Conservation (phyloP, 441 rosid genomes). For the Pelargonium exstipulatum region DNA sequence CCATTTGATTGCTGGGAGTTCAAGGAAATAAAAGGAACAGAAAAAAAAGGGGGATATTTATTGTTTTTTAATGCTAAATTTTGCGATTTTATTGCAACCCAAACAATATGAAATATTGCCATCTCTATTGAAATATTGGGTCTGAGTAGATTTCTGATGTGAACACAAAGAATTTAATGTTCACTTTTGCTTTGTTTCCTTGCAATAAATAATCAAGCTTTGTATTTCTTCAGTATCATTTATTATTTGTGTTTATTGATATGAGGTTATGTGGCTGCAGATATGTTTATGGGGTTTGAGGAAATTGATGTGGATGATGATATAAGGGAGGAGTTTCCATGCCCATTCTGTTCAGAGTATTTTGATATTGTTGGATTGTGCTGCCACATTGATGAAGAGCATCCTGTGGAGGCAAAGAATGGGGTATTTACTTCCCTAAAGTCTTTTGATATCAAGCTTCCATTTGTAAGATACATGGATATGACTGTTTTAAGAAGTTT, state of each 20-base stretch:
- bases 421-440: constrained; percentile 45
- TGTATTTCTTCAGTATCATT: neutral
- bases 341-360: constrained; percentile 88
- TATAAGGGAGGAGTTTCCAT: constrained; percentile 81
- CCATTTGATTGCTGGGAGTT: neutral
- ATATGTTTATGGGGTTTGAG: constrained; percentile 73
- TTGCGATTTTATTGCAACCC: too few species aligned
- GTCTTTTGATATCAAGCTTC: neutral
- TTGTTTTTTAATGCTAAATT: too few species aligned
- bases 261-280: constrained; percentile 44
- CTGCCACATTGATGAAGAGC: constrained; percentile 92
- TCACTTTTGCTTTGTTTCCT: neutral
- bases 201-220: neutral
- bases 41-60: too few species aligned
- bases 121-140: too few species aligned
- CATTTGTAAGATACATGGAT: neutral
- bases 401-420: constrained; percentile 72
- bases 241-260: constrained; percentile 18
- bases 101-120: too few species aligned
- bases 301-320: constrained; percentile 85
- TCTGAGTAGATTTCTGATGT: too few species aligned
- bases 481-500: neutral
- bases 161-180: too few species aligned
- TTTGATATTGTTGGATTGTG: constrained; percentile 86
- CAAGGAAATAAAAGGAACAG: neutral